Evolutionary conservation across 2,329 filamentous ascomycete species (phyloP), one percentile per base, ranked within the genome.

Genomic region (Coniochaeta sp.): DNA sequence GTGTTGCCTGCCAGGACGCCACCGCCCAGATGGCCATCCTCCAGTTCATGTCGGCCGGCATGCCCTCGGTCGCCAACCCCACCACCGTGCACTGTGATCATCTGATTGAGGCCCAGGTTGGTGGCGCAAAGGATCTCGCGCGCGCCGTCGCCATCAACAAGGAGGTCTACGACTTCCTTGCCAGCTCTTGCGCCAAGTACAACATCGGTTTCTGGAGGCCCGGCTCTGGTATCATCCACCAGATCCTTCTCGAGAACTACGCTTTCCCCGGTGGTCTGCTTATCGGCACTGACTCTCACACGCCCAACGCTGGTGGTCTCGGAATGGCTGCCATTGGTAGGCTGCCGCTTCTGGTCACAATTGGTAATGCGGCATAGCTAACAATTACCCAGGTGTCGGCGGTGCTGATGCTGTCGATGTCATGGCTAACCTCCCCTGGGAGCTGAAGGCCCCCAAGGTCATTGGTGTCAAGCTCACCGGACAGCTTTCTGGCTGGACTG

Each of bases 131-230:
- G 86, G 95, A 99, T 89, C 82, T 98, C 76, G 89, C 86, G 63
- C 87, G 93, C 72, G 95, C 95, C 70, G 82, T 93, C 72, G 85
- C 87, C 69, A 96, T 96, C 81, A 98, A 98, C 88, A 96, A 96
- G 85, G 93, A 98, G 79, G 95, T 99, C 69, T 99, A 98, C 81
- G 90, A 98, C 79, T 99, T 99, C 85, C 81, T 99, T 73, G 86
- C 92, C 63, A 88, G 88, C 65, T 90, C 93, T 66, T 98, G 93
- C 76, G 93, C 93, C 73, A 99, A 98, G 84, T 99, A 98, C 85
- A 93, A 98, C 85, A 98, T 98, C 76, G 95, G 95, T 82, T 98
- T 98, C 89, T 99, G 95, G 95, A 91, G 86, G 77, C 95, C 95
- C 66, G 95, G 95, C 70, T 97, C 93, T 74, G 95, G 95, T 84